Evolutionary conservation across 176 grass and related monocot species (phyloP).

Genomic region (Poa annua): DNA sequence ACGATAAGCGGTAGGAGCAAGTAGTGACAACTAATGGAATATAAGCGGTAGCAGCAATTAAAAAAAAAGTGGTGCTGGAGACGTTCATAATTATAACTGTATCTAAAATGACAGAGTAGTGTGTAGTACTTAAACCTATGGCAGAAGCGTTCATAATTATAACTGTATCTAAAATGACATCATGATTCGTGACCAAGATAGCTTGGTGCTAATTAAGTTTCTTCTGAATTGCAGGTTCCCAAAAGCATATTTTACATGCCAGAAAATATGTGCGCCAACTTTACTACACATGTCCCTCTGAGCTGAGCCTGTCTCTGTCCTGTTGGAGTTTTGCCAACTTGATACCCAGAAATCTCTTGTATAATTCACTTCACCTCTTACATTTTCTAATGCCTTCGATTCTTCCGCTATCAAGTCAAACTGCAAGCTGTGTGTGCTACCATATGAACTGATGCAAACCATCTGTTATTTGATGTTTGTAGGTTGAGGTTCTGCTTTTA

Average conservation of each 20-base stretch:
- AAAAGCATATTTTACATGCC: conserved; percentile 52
- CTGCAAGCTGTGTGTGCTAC: no score
- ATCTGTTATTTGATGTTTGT: no score
- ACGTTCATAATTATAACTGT: no score
- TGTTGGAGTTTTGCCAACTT: conserved; percentile 67
- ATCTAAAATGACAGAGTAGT: background rate
- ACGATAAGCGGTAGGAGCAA: no score
- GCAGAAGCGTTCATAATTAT: conserved; percentile 19
- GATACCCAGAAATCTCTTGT: conserved; percentile 45
- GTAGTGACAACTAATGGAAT: no score
- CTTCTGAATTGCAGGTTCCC: conserved; percentile 59
- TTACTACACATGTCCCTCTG: conserved; percentile 67
- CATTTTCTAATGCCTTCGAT: no score
- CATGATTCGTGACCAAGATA: conserved; percentile 26
- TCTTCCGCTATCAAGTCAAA: no score
- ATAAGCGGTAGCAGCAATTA: no score
- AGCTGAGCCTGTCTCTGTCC: conserved; percentile 68
- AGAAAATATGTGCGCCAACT: conserved; percentile 59
- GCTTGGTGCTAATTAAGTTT: conserved; percentile 23
- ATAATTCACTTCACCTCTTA: no score
- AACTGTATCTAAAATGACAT: background rate
- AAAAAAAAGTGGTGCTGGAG: no score
- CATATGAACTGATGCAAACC: no score
- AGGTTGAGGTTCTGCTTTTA: no score
- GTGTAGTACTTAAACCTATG: conserved; percentile 2